Evolutionary conservation across 2,329 filamentous ascomycete species (phyloP).

Genomic region (Penicillium sp.): DNA sequence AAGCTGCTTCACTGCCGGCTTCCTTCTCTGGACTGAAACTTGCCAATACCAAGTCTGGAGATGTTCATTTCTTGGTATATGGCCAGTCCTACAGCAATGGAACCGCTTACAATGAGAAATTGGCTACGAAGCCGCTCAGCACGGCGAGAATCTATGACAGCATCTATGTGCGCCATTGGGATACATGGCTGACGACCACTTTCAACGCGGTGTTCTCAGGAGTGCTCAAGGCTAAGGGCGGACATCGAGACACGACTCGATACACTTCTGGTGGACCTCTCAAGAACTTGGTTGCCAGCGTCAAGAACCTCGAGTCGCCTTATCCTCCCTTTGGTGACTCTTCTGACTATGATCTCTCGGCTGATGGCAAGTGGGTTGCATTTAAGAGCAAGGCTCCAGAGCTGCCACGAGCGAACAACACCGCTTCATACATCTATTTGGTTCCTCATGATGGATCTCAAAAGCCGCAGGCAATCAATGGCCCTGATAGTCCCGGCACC

Average conservation of each 20-base stretch:
- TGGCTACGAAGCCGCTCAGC: constrained; percentile 55
- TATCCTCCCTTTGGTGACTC: constrained; percentile 65
- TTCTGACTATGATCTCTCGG: constrained; percentile 66
- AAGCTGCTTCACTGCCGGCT: constrained; percentile 36
- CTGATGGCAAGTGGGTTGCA: constrained; percentile 37
- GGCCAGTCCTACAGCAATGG: constrained; percentile 64
- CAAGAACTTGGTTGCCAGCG: constrained; percentile 36
- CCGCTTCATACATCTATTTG: constrained; percentile 75
- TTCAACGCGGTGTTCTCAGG: constrained; percentile 69
- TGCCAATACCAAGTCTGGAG: constrained; percentile 33
- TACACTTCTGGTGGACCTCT: constrained; percentile 52
- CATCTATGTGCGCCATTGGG: constrained; percentile 79
- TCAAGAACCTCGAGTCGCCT: constrained; percentile 43
- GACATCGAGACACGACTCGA: constrained; percentile 34
- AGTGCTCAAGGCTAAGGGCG: constrained; percentile 44
- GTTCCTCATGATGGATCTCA: constrained; percentile 59
- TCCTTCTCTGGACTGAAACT: constrained; percentile 38
- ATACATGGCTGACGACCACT: constrained; percentile 64
- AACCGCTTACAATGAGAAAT: constrained; percentile 60
- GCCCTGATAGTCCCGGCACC: constrained; percentile 26
- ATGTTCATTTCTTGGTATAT: constrained; percentile 49
- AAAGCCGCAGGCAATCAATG: constrained; percentile 45
- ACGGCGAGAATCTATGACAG: constrained; percentile 66
- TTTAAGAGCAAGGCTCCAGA: constrained; percentile 43
- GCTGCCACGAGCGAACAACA: constrained; percentile 52